Evolutionary conservation across 2,329 filamentous ascomycete species (phyloP).

Genomic region (Calonectria pauciramosa): DNA sequence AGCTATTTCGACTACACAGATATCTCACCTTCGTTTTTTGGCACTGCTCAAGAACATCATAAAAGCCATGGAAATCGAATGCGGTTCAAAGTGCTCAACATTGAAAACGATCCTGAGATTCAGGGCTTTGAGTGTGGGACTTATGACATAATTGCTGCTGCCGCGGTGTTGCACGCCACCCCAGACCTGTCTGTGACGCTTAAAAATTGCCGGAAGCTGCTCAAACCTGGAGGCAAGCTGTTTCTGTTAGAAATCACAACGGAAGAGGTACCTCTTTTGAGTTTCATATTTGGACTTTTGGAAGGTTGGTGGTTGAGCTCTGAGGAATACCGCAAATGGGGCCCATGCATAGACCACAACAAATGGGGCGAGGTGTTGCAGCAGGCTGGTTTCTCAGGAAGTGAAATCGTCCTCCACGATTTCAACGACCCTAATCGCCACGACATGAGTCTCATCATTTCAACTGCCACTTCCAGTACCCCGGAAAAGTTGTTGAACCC

Average conservation of each 20-base stretch:
- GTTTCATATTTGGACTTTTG: constrained; percentile 50
- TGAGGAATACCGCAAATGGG: constrained; percentile 2
- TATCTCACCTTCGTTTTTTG: constrained; percentile 50
- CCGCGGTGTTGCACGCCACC: constrained; percentile 37
- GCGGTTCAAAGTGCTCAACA: constrained; percentile 44
- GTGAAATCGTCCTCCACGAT: not conserved
- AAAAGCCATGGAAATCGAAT: constrained; percentile 15
- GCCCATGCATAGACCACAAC: not conserved
- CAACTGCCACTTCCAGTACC: not conserved
- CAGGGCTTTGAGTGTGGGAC: constrained; percentile 34
- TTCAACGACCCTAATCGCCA: not conserved
- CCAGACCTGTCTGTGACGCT: not conserved
- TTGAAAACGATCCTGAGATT: constrained; percentile 24
- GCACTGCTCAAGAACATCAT: constrained; percentile 32
- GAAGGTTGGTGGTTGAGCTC: constrained; percentile 49
- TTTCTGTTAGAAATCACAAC: constrained; percentile 46
- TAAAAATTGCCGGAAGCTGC: not conserved
- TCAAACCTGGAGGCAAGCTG: constrained; percentile 42
- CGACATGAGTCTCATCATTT: not conserved
- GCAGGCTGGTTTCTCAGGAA: not conserved
- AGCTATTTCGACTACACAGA: constrained; percentile 54
- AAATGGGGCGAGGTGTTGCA: constrained; percentile 1
- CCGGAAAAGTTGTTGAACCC: not conserved
- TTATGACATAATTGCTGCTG: constrained; percentile 45
- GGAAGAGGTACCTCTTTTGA: constrained; percentile 50